phyloP scores from a whole-genome alignment of 805 yeast genomes.

The Saturnispora sekii region DNA sequence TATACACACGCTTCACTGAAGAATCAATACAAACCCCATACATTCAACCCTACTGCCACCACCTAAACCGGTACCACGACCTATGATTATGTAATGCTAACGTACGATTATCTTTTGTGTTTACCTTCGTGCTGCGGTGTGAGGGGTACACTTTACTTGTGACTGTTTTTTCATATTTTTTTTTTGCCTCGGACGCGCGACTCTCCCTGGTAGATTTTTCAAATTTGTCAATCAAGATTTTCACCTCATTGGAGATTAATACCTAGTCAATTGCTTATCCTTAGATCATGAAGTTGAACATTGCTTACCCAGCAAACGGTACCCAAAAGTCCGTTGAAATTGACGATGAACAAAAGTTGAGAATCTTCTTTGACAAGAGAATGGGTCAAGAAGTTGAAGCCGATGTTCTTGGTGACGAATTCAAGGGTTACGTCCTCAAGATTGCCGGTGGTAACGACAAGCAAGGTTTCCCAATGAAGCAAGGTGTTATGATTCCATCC shows the following conservation, averaged over 20 bases:
- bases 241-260: neutral
- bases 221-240: neutral
- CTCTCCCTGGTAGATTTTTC: slow-evolving; percentile 22
- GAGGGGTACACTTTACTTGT: too few species aligned
- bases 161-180: too few species aligned
- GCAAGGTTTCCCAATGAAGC: slow-evolving; percentile 99
- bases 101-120: too few species aligned
- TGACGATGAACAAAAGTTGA: slow-evolving; percentile 98
- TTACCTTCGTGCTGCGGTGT: too few species aligned
- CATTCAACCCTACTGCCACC: too few species aligned
- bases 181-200: too few species aligned
- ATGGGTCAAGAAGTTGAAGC: slow-evolving; percentile 99
- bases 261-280: neutral
- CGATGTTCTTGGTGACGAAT: slow-evolving; percentile 96
- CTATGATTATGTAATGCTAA: too few species aligned
- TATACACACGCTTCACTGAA: too few species aligned
- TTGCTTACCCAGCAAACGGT: slow-evolving; percentile 99
- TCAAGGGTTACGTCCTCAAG: slow-evolving; percentile 98
- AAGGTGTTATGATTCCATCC: slow-evolving; percentile 99
- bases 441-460: slow-evolving; percentile 99
- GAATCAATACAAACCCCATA: too few species aligned
- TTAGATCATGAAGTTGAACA: slow-evolving; percentile 62
- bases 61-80: too few species aligned
- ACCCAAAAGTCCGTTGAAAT: slow-evolving; percentile 96
- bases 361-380: slow-evolving; percentile 98